phyloP scores from a whole-genome alignment of 768 basidiomycete species.

The Kwoniella mangroviensis region DNA sequence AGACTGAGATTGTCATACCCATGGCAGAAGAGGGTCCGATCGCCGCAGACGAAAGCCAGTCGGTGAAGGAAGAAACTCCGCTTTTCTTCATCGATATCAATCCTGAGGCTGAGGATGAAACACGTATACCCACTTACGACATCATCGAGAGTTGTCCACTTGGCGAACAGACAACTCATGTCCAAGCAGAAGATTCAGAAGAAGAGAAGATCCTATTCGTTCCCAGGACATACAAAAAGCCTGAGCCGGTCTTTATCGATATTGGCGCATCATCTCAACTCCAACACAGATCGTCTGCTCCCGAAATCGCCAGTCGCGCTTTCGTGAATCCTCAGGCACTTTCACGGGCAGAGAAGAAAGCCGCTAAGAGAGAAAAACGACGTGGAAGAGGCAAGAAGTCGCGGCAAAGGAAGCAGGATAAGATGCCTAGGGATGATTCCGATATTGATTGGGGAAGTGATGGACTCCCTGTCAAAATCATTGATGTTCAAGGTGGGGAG shows the following conservation, averaged over 20 bases:
- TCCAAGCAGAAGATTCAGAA: constrained; percentile 17
- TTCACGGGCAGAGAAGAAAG: constrained; percentile 36
- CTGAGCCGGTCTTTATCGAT: constrained; percentile 44
- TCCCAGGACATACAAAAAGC: constrained; percentile 44
- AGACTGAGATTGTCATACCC: not conserved
- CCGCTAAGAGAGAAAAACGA: constrained; percentile 41
- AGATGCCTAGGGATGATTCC: constrained; percentile 42
- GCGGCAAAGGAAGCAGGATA: constrained; percentile 11
- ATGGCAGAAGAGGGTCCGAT: not conserved
- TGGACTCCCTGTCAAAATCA: constrained; percentile 41
- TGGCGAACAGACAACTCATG: constrained; percentile 8
- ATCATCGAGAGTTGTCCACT: constrained; percentile 14
- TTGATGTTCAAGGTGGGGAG: constrained; percentile 25
- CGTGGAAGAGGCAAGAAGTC: constrained; percentile 25
- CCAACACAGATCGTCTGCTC: not conserved
- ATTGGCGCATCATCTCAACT: constrained; percentile 14
- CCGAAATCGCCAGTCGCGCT: not conserved
- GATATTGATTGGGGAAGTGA: constrained; percentile 58
- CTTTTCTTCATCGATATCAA: constrained; percentile 48
- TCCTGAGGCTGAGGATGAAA: constrained; percentile 12
- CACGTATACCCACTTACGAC: constrained; percentile 28
- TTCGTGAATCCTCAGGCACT: constrained; percentile 33
- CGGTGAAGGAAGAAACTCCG: constrained; percentile 10
- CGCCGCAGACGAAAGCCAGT: not conserved
- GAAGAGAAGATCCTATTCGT: constrained; percentile 55